These are phyloP conservation scores for Paracoccidioides brasiliensis DNA, from an alignment of 2,329 filamentous ascomycete genomes.

Conservation along the genomic window DNA sequence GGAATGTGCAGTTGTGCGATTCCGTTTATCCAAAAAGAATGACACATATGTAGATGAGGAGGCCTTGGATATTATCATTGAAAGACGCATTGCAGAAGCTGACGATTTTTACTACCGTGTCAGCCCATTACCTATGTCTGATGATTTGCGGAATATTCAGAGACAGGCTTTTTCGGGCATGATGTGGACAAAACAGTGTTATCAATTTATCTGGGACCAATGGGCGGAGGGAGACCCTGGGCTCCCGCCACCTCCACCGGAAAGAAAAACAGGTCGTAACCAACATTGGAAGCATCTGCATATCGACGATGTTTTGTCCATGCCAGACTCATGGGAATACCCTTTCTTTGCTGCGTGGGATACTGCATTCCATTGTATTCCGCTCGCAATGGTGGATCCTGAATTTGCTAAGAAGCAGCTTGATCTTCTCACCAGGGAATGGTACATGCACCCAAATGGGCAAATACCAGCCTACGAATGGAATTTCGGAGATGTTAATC, in stretches of 20 bases:
- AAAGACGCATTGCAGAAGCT: conserved; percentile 73
- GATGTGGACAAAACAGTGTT: conserved; percentile 98
- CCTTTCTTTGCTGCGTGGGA: conserved; percentile 98
- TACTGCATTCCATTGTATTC: conserved; percentile 91
- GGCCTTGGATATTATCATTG: conserved; percentile 78
- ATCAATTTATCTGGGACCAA: conserved; percentile 93
- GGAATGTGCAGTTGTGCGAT: conserved; percentile 89
- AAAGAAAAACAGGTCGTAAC: conserved; percentile 71
- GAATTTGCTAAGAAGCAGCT: conserved; percentile 98
- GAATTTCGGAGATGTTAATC: conserved; percentile 97
- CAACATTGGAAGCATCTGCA: conserved; percentile 88
- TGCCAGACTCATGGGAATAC: conserved; percentile 98
- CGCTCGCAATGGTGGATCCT: conserved; percentile 90
- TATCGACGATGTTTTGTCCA: conserved; percentile 87
- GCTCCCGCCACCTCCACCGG: conserved; percentile 72
- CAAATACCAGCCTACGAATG: conserved; percentile 89
- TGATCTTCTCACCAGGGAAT: conserved; percentile 88
- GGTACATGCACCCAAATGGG: conserved; percentile 98
- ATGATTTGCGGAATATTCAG: conserved; percentile 89
- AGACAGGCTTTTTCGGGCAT: conserved; percentile 89
- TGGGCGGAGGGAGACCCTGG: conserved; percentile 91
- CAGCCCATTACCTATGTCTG: conserved; percentile 83
- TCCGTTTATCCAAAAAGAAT: conserved; percentile 65
- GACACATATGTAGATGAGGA: conserved; percentile 82
- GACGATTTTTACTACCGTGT: conserved; percentile 94